phyloP scores from a whole-genome alignment of 1,284 basidiomycete genomes.

The Tremellales sp. region DNA sequence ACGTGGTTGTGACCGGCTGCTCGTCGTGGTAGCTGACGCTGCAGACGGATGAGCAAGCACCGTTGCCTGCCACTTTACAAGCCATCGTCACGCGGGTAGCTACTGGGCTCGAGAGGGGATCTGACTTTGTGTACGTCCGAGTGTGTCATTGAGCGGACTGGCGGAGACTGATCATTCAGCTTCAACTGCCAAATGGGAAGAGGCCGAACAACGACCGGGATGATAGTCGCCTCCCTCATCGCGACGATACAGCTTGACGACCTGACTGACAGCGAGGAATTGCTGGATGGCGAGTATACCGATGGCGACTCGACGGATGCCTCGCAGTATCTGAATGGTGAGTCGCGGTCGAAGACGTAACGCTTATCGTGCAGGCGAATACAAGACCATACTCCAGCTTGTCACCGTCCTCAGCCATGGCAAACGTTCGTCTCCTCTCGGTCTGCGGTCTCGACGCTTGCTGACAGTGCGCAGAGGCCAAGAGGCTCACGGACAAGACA shows the following conservation, averaged over 20 bases:
- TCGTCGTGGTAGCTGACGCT: slow-evolving; percentile 1
- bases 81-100: slow-evolving; percentile 71
- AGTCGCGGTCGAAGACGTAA: slow-evolving; percentile 13
- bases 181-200: slow-evolving; percentile 52
- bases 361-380: slow-evolving; percentile 74
- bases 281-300: slow-evolving; percentile 37
- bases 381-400: slow-evolving; percentile 92
- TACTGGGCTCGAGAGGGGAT: slow-evolving; percentile 57
- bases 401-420: slow-evolving; percentile 44
- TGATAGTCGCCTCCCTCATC: slow-evolving; percentile 84
- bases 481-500: slow-evolving; percentile 80
- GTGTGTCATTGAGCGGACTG: background rate
- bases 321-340: slow-evolving; percentile 80
- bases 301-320: slow-evolving; percentile 75
- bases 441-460: background rate
- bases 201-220: slow-evolving; percentile 75
- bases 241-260: slow-evolving; percentile 57
- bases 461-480: slow-evolving; percentile 76
- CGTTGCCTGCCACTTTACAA: slow-evolving; percentile 76
- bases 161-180: slow-evolving; percentile 13
- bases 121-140: slow-evolving; percentile 80
- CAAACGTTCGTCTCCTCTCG: slow-evolving; percentile 25
- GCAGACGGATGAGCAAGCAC: slow-evolving; percentile 93
- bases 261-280: slow-evolving; percentile 24
- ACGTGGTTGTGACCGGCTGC: slow-evolving; percentile 35